Evolutionary conservation across 352 stramenopile genomes (phyloP).

Genomic region (Phytophthora citrophthora): DNA sequence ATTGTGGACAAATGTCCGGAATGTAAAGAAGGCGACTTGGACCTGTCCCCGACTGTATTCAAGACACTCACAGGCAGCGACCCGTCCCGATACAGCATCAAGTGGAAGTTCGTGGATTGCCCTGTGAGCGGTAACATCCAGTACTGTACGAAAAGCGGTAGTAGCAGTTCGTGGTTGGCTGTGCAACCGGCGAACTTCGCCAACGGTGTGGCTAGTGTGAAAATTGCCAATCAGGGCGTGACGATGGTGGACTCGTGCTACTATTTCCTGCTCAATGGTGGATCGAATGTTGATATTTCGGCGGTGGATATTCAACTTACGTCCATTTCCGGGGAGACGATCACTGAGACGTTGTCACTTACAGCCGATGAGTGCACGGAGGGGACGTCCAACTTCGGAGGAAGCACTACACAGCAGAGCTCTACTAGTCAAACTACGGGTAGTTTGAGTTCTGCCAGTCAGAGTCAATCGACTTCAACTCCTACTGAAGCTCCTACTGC

Average conservation of each 20-base stretch:
- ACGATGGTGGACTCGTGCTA: conserved; percentile 62
- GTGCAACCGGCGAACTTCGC: conserved; percentile 48
- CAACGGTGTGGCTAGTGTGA: conserved; percentile 36
- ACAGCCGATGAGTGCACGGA: conserved; percentile 42
- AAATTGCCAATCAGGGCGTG: conserved; percentile 53
- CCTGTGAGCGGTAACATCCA: conserved; percentile 45
- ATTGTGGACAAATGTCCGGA: conserved; percentile 72
- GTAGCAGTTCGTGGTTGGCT: conserved; percentile 47
- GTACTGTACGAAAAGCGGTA: conserved; percentile 50
- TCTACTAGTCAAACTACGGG: conserved; percentile 3
- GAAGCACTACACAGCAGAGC: conserved; percentile 8
- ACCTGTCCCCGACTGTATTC: conserved; percentile 50
- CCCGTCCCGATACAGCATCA: conserved; percentile 41
- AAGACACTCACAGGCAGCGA: conserved; percentile 46
- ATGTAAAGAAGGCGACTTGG: conserved; percentile 57
- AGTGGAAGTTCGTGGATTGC: conserved; percentile 58
- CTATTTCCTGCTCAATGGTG: conserved; percentile 53
- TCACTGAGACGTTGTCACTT: conserved; percentile 61
- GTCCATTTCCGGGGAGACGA: conserved; percentile 49
- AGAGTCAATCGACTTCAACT: conserved; percentile 16
- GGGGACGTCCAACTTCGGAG: conserved; percentile 34
- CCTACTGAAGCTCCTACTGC: conserved; percentile 1
- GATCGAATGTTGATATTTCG: conserved; percentile 32
- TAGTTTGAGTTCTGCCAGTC: conserved; percentile 7
- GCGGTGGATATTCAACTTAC: conserved; percentile 49